Evolutionary conservation across 768 basidiomycete species (phyloP).

Genomic region (Podaxis mareebaensis): DNA sequence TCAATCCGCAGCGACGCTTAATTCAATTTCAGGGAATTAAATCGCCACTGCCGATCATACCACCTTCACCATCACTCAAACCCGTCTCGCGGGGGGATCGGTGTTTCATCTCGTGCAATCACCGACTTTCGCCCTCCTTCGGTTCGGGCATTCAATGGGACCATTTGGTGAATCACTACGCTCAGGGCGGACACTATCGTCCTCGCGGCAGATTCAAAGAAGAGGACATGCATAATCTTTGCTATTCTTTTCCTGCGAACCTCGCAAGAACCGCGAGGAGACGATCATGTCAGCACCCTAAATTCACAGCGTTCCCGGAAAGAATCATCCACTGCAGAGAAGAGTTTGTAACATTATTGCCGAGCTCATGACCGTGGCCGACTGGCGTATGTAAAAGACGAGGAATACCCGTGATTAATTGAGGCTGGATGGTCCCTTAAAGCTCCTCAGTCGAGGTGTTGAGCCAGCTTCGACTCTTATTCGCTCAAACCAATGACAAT

Average conservation of each 20-base stretch:
- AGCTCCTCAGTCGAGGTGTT: neutral
- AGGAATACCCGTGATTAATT: neutral
- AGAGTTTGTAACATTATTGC: neutral
- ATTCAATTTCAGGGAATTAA: neutral
- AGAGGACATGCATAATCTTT: neutral
- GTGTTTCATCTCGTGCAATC: constrained; percentile 9
- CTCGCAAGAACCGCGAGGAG: neutral
- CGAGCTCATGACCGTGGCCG: neutral
- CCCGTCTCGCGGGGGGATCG: neutral
- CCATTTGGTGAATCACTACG: constrained; percentile 4
- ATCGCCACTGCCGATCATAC: neutral
- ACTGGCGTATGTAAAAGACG: neutral
- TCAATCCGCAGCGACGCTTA: neutral
- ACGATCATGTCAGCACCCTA: neutral
- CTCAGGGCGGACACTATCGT: neutral
- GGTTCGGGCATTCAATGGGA: constrained; percentile 6
- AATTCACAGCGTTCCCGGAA: neutral
- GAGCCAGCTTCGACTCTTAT: neutral
- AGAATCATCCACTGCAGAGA: neutral
- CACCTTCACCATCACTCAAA: constrained; percentile 2
- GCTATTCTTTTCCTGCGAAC: neutral
- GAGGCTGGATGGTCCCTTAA: neutral
- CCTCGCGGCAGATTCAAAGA: neutral
- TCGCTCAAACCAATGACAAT: neutral
- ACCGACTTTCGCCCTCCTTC: neutral